A percentile compares a stretch with the other conserved stretches of the same genome.
Evolutionary conservation across 352 stramenopile genomes (phyloP).

Genomic region (Lagenidium giganteum): DNA sequence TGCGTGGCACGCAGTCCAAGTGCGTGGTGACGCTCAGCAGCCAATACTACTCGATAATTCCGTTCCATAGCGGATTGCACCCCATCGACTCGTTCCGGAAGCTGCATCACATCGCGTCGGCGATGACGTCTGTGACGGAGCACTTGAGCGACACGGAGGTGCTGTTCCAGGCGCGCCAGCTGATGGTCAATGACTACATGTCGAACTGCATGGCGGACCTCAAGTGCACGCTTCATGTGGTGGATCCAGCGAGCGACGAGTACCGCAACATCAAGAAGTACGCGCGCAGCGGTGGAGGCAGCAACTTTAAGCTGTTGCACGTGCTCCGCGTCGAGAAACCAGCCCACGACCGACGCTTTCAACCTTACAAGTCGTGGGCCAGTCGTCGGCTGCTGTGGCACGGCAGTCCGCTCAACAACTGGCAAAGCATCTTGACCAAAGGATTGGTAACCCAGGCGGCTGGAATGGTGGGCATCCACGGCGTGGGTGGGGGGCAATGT

Average conservation of each 20-base stretch:
- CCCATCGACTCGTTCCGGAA: slow-evolving; percentile 70
- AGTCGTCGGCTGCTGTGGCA: slow-evolving; percentile 84
- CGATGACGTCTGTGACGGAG: slow-evolving; percentile 47
- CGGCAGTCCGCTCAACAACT: slow-evolving; percentile 80
- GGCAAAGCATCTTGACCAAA: slow-evolving; percentile 74
- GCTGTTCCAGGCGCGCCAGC: slow-evolving; percentile 16
- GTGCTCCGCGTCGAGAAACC: slow-evolving; percentile 61
- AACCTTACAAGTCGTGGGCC: slow-evolving; percentile 30
- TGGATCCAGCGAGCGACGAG: slow-evolving; percentile 36
- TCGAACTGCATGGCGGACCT: slow-evolving; percentile 55
- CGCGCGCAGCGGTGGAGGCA: slow-evolving; percentile 31
- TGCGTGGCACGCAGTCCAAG: slow-evolving; percentile 32
- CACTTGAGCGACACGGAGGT: slow-evolving; percentile 34
- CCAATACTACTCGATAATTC: slow-evolving; percentile 66
- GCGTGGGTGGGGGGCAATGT: slow-evolving; percentile 68
- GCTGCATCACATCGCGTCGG: slow-evolving; percentile 48
- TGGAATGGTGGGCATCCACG: too few relatives aligned
- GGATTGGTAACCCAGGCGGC: slow-evolving; percentile 76
- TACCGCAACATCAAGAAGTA: slow-evolving; percentile 7
- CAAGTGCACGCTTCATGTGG: slow-evolving; percentile 39
- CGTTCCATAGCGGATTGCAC: slow-evolving; percentile 39
- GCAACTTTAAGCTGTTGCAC: slow-evolving; percentile 41
- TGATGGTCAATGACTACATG: slow-evolving; percentile 47
- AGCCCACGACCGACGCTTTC: slow-evolving; percentile 44
- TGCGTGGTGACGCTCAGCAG: slow-evolving; percentile 43